Evolutionary conservation across 352 stramenopile species (phyloP), one percentile per base, ranked within the genome.

Genomic region (Phytophthora pluvialis): DNA sequence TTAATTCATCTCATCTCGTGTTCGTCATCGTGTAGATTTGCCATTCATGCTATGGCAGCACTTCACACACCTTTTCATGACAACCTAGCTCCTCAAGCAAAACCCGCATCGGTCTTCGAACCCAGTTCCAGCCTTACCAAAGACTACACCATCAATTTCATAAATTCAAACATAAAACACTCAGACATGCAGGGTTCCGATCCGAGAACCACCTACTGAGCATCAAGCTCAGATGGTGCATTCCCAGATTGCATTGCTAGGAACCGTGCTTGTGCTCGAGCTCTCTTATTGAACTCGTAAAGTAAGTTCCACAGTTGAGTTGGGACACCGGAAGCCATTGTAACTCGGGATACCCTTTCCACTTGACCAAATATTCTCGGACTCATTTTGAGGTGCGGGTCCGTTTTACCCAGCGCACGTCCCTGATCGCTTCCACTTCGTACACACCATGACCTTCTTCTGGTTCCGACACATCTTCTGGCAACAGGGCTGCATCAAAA

Each of bases 251-350:
- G 47, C 47, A 54, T 43, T 9, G 31, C 32, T 43, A 11, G 6
- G 9, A 54, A 43, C 6, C 47, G 31, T 32, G 29, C 47, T 13
- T 43, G 29, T 2, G 47, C 47, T 5, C 47, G 29, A 3, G 47
- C 47, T 31, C 47, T 43, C 16, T 54, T 42, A 31, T 54, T 43
- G 32, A 54, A 43, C 3, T 54, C 16, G 31, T 44, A 54, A 2
- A 43, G 31, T 13, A 54, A 16, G 31, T 15, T 32, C 47, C 47
- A 43, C 47, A 54, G 21, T 54, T 54, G 1, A 54, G 31, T 11
- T 54, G 47, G 21, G n/a, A 32, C 2, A 32, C 47, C 2, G 47
- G 47, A 18, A 43, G 31, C 47, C 47, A 32, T 8, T 43, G 5
- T 1, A 16, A 9, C 1, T 52, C 45, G 5, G 45, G 28, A 26